Conservation (phyloP, 2,329 filamentous ascomycete species). For the Neonectria faginata region DNA sequence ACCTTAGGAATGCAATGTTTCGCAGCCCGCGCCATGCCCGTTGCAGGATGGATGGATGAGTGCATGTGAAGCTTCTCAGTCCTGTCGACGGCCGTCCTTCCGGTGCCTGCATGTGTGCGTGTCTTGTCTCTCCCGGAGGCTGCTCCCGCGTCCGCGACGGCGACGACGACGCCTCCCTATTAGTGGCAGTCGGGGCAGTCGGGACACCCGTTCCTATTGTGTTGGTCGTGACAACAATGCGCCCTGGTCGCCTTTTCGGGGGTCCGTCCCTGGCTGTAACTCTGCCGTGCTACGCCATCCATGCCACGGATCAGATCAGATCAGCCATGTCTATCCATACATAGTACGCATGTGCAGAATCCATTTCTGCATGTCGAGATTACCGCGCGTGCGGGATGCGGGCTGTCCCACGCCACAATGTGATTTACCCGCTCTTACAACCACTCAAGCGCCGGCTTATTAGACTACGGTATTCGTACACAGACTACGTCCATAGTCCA, state of each 20-base stretch:
- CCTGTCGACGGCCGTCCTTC: not conserved
- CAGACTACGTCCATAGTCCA: too few species aligned
- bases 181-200: not conserved
- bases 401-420: constrained; percentile 26
- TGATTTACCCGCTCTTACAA: constrained; percentile 20
- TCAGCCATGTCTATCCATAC: not conserved
- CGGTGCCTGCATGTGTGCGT: not conserved
- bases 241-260: constrained; percentile 5
- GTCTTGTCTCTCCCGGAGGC: not conserved
- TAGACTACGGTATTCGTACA: not conserved
- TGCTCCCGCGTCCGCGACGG: constrained; percentile 4
- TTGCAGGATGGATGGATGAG: constrained; percentile 12
- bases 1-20: constrained; percentile 18
- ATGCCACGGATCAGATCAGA: constrained; percentile 2
- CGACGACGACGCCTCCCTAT: constrained; percentile 1
- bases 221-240: constrained; percentile 15
- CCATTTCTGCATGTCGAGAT: constrained; percentile 23
- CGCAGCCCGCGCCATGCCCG: constrained; percentile 14
- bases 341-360: too few species aligned
- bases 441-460: constrained; percentile 4
- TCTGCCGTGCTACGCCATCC: constrained; percentile 12
- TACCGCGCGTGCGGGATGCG: constrained; percentile 31
- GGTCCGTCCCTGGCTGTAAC: not conserved
- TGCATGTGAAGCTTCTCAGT: not conserved
- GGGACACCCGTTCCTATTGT: constrained; percentile 8